Evolutionary conservation across 2,329 filamentous ascomycete genomes (phyloP).

Genomic region (Penicillium concentricum): DNA sequence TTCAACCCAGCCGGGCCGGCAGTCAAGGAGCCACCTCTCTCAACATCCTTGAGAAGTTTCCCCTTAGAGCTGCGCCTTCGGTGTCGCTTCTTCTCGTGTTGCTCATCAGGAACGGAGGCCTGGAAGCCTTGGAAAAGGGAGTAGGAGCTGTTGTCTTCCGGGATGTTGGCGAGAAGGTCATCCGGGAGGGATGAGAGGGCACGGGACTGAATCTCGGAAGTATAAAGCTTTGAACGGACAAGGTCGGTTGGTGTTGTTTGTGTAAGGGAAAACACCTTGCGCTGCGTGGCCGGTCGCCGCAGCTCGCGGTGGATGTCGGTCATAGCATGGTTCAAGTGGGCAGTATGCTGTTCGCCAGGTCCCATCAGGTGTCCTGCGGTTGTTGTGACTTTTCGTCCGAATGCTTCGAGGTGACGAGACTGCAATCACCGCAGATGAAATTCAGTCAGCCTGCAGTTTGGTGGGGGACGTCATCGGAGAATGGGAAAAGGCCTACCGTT

Average conservation of each 20-base stretch:
- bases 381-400: conserved; percentile 90
- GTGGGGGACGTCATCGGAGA: conserved; percentile 8
- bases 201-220: conserved; percentile 88
- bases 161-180: conserved; percentile 84
- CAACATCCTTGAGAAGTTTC: conserved; percentile 64
- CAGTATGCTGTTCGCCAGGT: conserved; percentile 55
- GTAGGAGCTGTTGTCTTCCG: conserved; percentile 80
- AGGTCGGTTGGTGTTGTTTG: conserved; percentile 91
- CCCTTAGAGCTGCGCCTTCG: conserved; percentile 69
- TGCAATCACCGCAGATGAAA: conserved; percentile 38
- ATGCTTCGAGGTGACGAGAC: conserved; percentile 86
- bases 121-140: conserved; percentile 97
- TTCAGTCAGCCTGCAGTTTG: conserved; percentile 6
- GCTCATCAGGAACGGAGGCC: conserved; percentile 75
- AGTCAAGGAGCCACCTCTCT: conserved; percentile 57
- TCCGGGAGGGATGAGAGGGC: conserved; percentile 86
- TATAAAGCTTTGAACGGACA: conserved; percentile 86
- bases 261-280: conserved; percentile 86
- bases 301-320: conserved; percentile 86
- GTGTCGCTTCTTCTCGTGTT: conserved; percentile 63
- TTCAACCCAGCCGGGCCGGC: conserved; percentile 71
- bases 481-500: conserved; percentile 39
- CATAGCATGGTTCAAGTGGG: conserved; percentile 83
- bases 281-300: conserved; percentile 77
- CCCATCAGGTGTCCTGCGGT: conserved; percentile 89